Evolutionary conservation across 495 filamentous ascomycete species (phyloP).

Genomic region (Wilcoxina mikolae): DNA sequence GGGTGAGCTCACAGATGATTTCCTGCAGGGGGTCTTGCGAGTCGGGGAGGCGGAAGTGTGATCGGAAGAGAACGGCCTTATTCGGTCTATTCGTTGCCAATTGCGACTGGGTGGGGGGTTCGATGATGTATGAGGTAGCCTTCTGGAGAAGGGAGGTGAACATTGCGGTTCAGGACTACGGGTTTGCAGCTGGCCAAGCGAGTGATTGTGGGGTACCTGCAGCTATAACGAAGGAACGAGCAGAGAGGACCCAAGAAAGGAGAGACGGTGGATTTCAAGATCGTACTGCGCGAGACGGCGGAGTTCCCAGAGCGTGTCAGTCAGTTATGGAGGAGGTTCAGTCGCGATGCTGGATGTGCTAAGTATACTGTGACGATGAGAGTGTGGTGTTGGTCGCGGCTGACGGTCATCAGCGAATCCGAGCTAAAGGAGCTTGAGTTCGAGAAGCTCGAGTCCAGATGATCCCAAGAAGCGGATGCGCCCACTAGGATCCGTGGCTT

Average conservation of each 20-base stretch:
- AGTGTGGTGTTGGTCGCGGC: too few relatives aligned
- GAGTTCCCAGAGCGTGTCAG: too few relatives aligned
- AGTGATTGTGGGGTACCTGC: neutral
- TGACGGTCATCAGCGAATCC: too few relatives aligned
- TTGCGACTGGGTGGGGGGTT: slow-evolving; percentile 55
- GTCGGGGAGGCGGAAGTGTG: slow-evolving; percentile 88
- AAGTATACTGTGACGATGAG: too few relatives aligned
- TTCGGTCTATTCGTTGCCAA: slow-evolving; percentile 58
- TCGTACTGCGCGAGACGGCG: neutral
- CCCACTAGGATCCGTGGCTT: too few relatives aligned
- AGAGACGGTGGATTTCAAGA: neutral
- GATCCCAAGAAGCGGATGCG: too few relatives aligned
- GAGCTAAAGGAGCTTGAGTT: too few relatives aligned
- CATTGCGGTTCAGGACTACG: slow-evolving; percentile 9
- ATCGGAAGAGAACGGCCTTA: slow-evolving; percentile 83
- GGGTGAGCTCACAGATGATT: slow-evolving; percentile 85
- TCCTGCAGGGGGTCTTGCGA: slow-evolving; percentile 84
- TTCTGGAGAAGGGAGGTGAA: slow-evolving; percentile 62
- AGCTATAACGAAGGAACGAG: too few relatives aligned
- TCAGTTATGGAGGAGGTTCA: too few relatives aligned
- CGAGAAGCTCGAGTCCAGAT: too few relatives aligned
- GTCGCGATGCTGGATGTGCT: too few relatives aligned
- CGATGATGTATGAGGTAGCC: slow-evolving; percentile 76
- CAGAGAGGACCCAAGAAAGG: too few relatives aligned
- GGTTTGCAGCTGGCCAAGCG: neutral